phyloP scores from a whole-genome alignment of 805 yeast genomes.

The Myxozyma neglecta region DNA sequence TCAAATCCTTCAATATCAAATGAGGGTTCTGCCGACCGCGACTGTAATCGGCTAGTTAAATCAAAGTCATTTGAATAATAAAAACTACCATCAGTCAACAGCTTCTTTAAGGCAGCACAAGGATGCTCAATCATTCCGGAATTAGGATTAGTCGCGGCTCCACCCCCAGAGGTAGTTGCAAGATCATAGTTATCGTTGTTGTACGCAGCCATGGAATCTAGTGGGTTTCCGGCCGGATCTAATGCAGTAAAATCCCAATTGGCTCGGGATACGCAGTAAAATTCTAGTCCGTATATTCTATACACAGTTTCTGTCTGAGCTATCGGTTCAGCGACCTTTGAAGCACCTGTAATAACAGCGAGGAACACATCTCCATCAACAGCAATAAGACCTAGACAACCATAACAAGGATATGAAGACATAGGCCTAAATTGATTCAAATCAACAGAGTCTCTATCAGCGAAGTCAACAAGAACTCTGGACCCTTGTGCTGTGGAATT shows the following conservation, averaged over 20 bases:
- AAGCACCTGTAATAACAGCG: constrained; percentile 74
- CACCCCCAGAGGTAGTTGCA: constrained; percentile 28
- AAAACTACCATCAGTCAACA: constrained; percentile 83
- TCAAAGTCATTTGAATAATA: constrained; percentile 92
- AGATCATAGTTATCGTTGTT: constrained; percentile 28
- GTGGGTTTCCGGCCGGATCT: constrained; percentile 68
- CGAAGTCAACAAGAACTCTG: constrained; percentile 48
- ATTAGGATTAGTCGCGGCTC: constrained; percentile 23
- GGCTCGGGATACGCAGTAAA: constrained; percentile 66
- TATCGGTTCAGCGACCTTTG: constrained; percentile 78
- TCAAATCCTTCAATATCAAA: constrained; percentile 53
- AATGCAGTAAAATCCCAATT: constrained; percentile 79
- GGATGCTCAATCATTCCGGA: constrained; percentile 59
- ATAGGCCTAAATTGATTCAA: constrained; percentile 43
- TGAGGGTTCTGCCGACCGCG: constrained; percentile 34
- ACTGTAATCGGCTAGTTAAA: constrained; percentile 80
- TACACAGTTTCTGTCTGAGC: constrained; percentile 70
- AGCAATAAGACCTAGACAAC: constrained; percentile 75
- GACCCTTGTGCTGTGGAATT: background rate
- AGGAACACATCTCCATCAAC: constrained; percentile 67
- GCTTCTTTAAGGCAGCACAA: constrained; percentile 72
- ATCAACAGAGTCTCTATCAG: constrained; percentile 44
- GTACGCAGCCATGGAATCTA: constrained; percentile 44
- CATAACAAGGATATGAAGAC: constrained; percentile 46
- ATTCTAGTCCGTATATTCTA: constrained; percentile 81